A percentile compares a stretch with the other conserved stretches of the same genome.
Evolutionary conservation across 805 yeast species (phyloP).

Genomic region (Zygotorulaspora danielsina): DNA sequence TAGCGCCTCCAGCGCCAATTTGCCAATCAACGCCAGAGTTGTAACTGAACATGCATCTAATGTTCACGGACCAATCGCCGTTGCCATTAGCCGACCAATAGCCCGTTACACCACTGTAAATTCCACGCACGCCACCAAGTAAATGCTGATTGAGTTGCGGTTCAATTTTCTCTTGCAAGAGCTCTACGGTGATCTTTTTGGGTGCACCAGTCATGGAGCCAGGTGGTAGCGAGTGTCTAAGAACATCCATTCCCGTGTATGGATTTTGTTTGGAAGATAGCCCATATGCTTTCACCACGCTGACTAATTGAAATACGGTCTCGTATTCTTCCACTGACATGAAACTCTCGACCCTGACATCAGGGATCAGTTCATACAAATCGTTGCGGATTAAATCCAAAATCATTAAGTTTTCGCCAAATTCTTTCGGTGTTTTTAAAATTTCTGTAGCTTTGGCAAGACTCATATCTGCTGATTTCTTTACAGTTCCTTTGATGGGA

Average conservation of each 20-base stretch:
- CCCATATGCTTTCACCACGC: conserved; percentile 69
- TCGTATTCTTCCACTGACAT: conserved; percentile 92
- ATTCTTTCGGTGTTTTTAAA: conserved; percentile 80
- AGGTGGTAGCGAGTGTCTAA: conserved; percentile 82
- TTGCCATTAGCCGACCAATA: conserved; percentile 86
- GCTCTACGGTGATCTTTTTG: conserved; percentile 83
- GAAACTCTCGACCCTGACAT: conserved; percentile 68
- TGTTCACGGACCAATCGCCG: conserved; percentile 95
- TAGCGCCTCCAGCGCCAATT: conserved; percentile 98
- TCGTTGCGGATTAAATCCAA: conserved; percentile 95
- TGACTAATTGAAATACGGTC: conserved; percentile 87
- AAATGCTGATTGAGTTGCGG: conserved; percentile 34
- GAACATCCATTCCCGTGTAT: conserved; percentile 71
- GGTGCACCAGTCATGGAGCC: conserved; percentile 99
- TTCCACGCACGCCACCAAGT: conserved; percentile 50
- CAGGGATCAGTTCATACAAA: conserved; percentile 57
- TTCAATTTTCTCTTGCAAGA: conserved; percentile 49
- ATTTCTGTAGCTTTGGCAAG: conserved; percentile 57
- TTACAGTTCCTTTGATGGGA: conserved; percentile 96
- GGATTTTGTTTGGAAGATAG: conserved; percentile 14
- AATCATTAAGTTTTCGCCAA: conserved; percentile 95
- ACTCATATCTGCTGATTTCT: conserved; percentile 52
- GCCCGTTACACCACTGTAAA: conserved; percentile 93
- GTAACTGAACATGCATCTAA: conserved; percentile 75
- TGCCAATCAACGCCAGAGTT: conserved; percentile 55